Conservation (phyloP, 352 stramenopile genomes). For the Phytophthora citrophthora region DNA sequence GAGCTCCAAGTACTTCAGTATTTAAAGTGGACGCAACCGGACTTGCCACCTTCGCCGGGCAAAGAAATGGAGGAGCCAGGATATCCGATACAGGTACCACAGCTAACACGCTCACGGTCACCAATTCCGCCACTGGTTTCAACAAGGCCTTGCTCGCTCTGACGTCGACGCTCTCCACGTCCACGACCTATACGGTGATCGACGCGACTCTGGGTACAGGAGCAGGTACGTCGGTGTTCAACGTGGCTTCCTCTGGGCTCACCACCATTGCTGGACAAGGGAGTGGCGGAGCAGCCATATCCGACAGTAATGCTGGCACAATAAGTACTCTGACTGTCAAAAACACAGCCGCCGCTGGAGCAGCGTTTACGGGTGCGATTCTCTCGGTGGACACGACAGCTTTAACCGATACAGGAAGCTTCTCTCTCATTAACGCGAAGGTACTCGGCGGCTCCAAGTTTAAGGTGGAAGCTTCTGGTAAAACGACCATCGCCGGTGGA, state of each 20-base stretch:
- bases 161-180: not conserved
- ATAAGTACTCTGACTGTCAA: not conserved
- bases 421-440: no score
- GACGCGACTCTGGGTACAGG: not conserved
- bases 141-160: not conserved
- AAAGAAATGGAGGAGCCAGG: constrained; percentile 7
- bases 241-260: not conserved
- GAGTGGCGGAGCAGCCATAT: constrained; percentile 4
- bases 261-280: not conserved
- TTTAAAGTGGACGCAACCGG: constrained; percentile 14
- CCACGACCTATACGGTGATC: not conserved
- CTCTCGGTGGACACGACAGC: constrained; percentile 5
- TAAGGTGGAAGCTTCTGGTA: no score
- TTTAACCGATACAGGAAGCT: constrained; percentile 1
- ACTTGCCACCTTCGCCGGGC: constrained; percentile 19
- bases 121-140: constrained; percentile 1
- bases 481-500: no score
- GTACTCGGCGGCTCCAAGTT: no score
- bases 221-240: not conserved
- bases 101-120: constrained; percentile 9
- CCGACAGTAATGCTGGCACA: not conserved
- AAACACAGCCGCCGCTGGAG: not conserved
- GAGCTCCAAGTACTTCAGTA: not conserved
- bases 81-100: constrained; percentile 2
- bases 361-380: constrained; percentile 9